Evolutionary conservation across 2,329 filamentous ascomycete species (phyloP).

Genomic region (Colletotrichum scovillei): DNA sequence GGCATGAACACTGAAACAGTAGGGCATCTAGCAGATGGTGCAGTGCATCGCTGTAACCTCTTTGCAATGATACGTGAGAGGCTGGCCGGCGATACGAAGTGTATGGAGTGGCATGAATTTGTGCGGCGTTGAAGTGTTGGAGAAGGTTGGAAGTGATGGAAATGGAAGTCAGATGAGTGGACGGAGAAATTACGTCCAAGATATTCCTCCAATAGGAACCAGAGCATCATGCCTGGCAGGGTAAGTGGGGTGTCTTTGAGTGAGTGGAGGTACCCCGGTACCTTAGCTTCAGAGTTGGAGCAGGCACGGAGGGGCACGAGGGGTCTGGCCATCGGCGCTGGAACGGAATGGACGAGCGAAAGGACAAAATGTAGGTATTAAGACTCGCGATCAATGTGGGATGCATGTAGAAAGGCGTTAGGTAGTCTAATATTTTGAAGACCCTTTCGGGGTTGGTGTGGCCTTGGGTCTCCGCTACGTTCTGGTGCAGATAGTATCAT

Average conservation of each 20-base stretch:
- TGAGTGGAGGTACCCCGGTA: background rate
- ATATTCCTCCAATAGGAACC: slow-evolving; percentile 28
- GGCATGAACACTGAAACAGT: background rate
- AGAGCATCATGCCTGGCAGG: background rate
- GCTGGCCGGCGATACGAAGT: background rate
- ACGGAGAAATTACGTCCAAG: slow-evolving; percentile 20
- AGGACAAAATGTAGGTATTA: no score
- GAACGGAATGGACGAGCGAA: background rate
- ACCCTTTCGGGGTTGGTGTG: background rate
- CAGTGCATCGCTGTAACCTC: background rate
- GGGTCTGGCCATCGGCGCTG: background rate
- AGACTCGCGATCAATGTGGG: background rate
- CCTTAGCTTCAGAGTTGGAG: slow-evolving; percentile 6
- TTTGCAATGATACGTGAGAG: background rate
- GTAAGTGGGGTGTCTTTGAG: slow-evolving; percentile 6
- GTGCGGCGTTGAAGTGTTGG: background rate
- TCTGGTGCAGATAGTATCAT: background rate
- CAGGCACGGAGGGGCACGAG: slow-evolving; percentile 19
- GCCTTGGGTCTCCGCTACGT: background rate
- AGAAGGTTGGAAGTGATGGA: slow-evolving; percentile 7
- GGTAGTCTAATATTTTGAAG: background rate
- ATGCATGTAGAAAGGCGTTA: background rate
- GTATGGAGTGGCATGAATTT: background rate
- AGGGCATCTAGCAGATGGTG: background rate
- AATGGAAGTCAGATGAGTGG: slow-evolving; percentile 14